phyloP scores from a whole-genome alignment of 768 basidiomycete genomes.

The Kwoniella heveanensis region DNA sequence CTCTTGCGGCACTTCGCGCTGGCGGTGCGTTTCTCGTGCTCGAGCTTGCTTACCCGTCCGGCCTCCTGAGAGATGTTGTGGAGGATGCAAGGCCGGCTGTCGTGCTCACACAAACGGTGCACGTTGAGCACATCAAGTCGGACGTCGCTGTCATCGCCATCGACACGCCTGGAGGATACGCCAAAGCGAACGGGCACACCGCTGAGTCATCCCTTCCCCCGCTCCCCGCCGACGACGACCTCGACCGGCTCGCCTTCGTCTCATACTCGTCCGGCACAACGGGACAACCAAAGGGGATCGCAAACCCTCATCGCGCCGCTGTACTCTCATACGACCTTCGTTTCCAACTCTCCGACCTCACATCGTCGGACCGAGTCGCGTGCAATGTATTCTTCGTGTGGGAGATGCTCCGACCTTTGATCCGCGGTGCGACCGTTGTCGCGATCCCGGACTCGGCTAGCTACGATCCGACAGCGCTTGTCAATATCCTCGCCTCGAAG shows the following conservation, averaged over 20 bases:
- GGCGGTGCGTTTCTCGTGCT: slow-evolving; percentile 29
- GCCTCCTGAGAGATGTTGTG: slow-evolving; percentile 19
- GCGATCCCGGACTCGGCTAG: slow-evolving; percentile 24
- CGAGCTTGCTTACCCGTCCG: slow-evolving; percentile 27
- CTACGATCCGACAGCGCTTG: slow-evolving; percentile 19
- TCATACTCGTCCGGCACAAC: slow-evolving; percentile 23
- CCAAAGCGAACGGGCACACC: slow-evolving; percentile 8
- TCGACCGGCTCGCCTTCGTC: slow-evolving; percentile 20
- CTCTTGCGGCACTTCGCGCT: slow-evolving; percentile 23
- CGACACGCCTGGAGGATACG: slow-evolving; percentile 13
- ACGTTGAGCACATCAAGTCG: slow-evolving; percentile 19
- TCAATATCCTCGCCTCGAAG: slow-evolving; percentile 11
- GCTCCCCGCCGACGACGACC: slow-evolving; percentile 15
- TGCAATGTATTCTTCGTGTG: slow-evolving; percentile 27
- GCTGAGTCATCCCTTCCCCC: slow-evolving; percentile 1
- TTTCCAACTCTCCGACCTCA: slow-evolving; percentile 16
- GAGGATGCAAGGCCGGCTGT: slow-evolving; percentile 26
- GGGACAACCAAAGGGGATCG: slow-evolving; percentile 25
- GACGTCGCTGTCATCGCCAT: slow-evolving; percentile 14
- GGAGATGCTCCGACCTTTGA: slow-evolving; percentile 21
- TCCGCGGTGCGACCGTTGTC: slow-evolving; percentile 20
- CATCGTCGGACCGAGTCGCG: slow-evolving; percentile 16
- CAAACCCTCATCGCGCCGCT: slow-evolving; percentile 23
- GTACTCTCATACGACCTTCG: slow-evolving; percentile 21
- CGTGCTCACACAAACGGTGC: slow-evolving; percentile 16